These are phyloP conservation scores for Saccharomyces paradoxus DNA, from an alignment of 805 yeast species.

Conservation along the genomic window DNA sequence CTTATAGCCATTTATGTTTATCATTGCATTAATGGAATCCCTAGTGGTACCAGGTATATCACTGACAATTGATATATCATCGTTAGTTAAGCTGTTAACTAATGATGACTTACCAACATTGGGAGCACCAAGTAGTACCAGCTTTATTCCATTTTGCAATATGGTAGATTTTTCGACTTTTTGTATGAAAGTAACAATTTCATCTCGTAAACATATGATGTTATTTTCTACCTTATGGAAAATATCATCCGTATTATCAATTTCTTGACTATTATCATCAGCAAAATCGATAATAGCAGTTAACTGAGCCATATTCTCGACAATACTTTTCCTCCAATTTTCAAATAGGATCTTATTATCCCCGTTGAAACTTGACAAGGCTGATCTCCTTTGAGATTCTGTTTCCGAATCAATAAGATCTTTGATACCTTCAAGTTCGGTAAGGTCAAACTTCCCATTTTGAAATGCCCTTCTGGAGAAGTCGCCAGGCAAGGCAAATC, in stretches of 20 bases:
- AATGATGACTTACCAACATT: constrained; percentile 94
- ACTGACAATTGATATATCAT: constrained; percentile 87
- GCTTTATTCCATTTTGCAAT: constrained; percentile 60
- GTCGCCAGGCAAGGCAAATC: constrained; percentile 92
- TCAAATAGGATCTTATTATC: constrained; percentile 45
- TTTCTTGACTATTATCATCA: constrained; percentile 65
- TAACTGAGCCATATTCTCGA: constrained; percentile 60
- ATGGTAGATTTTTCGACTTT: constrained; percentile 53
- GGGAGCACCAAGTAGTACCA: constrained; percentile 81
- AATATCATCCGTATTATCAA: constrained; percentile 52
- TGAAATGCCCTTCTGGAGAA: constrained; percentile 81
- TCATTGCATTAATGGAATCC: constrained; percentile 72
- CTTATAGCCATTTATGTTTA: constrained; percentile 79
- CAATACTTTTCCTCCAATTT: constrained; percentile 59
- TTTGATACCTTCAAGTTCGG: constrained; percentile 84
- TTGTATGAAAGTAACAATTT: constrained; percentile 36
- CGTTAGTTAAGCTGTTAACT: constrained; percentile 62
- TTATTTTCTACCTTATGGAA: constrained; percentile 42
- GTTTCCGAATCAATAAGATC: constrained; percentile 92
- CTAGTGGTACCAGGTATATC: constrained; percentile 90
- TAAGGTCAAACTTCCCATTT: constrained; percentile 75
- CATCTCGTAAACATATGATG: constrained; percentile 35
- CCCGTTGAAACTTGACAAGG: constrained; percentile 68
- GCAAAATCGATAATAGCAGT: constrained; percentile 92
- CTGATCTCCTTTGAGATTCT: constrained; percentile 73